These are phyloP conservation scores for Teratosphaeria nubilosa DNA, from an alignment of 2,329 filamentous ascomycete species.

Conservation along the genomic window DNA sequence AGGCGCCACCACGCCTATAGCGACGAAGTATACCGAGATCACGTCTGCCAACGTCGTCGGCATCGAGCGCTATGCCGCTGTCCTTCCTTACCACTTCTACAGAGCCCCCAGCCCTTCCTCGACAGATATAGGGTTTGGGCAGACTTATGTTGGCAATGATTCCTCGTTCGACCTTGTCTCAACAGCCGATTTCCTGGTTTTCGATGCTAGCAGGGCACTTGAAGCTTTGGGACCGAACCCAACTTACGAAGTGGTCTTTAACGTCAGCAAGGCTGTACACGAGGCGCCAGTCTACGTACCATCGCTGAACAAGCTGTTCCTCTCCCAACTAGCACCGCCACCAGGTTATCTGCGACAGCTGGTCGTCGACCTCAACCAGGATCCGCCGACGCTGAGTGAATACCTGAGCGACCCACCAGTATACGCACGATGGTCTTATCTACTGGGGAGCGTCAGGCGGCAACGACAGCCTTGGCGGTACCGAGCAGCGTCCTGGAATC, in stretches of 20 bases:
- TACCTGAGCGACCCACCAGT: slow-evolving; percentile 34
- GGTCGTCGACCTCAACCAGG: slow-evolving; percentile 32
- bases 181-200: slow-evolving; percentile 30
- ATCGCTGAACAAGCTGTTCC: slow-evolving; percentile 31
- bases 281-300: slow-evolving; percentile 35
- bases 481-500: slow-evolving; percentile 32
- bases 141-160: slow-evolving; percentile 26
- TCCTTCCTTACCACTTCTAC: slow-evolving; percentile 31
- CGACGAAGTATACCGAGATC: slow-evolving; percentile 15
- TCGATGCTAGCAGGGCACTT: slow-evolving; percentile 27
- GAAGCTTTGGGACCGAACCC: slow-evolving; percentile 29
- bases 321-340: slow-evolving; percentile 29
- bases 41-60: slow-evolving; percentile 31
- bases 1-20: background rate
- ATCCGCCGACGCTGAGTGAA: slow-evolving; percentile 30
- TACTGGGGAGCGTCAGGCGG: slow-evolving; percentile 31
- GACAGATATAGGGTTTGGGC: slow-evolving; percentile 14
- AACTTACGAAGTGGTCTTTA: slow-evolving; percentile 29
- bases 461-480: slow-evolving; percentile 27
- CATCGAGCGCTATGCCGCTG: slow-evolving; percentile 29
- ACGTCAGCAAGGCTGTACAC: slow-evolving; percentile 29
- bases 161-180: slow-evolving; percentile 23
- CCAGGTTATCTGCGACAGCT: slow-evolving; percentile 28
- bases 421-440: slow-evolving; percentile 32
- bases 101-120: slow-evolving; percentile 18